phyloP scores from a whole-genome alignment of 2,329 filamentous ascomycete genomes.

The Aspergillus texensis region DNA sequence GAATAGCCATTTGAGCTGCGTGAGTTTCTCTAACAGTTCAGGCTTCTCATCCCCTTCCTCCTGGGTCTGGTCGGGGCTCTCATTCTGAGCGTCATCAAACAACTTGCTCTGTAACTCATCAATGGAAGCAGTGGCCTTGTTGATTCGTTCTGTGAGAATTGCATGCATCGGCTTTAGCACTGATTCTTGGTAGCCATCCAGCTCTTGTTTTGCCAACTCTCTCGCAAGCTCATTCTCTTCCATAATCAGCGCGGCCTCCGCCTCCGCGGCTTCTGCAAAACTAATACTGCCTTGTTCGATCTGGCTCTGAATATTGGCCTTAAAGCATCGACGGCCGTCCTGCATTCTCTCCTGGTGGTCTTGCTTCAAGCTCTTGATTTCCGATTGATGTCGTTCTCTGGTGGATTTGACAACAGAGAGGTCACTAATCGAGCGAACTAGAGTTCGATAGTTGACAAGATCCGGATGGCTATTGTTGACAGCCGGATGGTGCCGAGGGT shows the following conservation, averaged over 20 bases:
- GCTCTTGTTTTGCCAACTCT: constrained; percentile 75
- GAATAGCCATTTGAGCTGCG: constrained; percentile 94
- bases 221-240: constrained; percentile 72
- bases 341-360: constrained; percentile 55
- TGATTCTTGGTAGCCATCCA: constrained; percentile 79
- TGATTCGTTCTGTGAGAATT: constrained; percentile 74
- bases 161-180: constrained; percentile 85
- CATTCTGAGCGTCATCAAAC: constrained; percentile 68
- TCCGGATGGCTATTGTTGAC: constrained; percentile 96
- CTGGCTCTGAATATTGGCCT: constrained; percentile 75
- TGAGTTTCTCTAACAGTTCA: constrained; percentile 90
- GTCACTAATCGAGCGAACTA: constrained; percentile 74
- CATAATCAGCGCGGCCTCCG: constrained; percentile 73
- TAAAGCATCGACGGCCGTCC: constrained; percentile 67
- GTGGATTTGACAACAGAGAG: constrained; percentile 71
- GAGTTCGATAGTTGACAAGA: constrained; percentile 73
- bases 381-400: constrained; percentile 54
- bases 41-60: constrained; percentile 95
- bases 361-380: constrained; percentile 59
- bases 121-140: constrained; percentile 74
- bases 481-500: constrained; percentile 90
- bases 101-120: constrained; percentile 72
- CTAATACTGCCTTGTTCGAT: constrained; percentile 76
- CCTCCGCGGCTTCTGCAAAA: constrained; percentile 79
- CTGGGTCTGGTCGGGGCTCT: constrained; percentile 79